Evolutionary conservation across 164 flowering plant genomes (phyloP).

Genomic region (Chloranthus sessilifolius): DNA sequence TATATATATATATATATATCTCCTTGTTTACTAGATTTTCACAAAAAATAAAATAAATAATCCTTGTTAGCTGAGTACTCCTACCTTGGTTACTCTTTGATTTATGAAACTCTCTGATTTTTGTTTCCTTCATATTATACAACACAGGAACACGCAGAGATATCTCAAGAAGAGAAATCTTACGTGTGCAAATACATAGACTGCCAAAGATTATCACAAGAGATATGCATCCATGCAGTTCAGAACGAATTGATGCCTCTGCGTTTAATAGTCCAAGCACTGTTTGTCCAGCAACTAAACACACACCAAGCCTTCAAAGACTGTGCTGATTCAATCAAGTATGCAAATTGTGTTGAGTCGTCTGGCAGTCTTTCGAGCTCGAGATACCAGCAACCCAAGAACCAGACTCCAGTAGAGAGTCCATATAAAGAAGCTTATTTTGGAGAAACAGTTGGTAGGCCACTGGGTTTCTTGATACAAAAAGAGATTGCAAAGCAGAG

Average conservation of each 20-base stretch:
- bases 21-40: too few relatives aligned
- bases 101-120: too few relatives aligned
- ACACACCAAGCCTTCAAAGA: constrained; percentile 85
- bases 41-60: too few relatives aligned
- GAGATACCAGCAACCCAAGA: constrained; percentile 39
- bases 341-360: constrained; percentile 41
- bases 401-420: constrained; percentile 41
- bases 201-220: constrained; percentile 85
- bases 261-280: constrained; percentile 83
- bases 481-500: constrained; percentile 33
- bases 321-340: constrained; percentile 79
- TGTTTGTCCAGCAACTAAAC: constrained; percentile 75
- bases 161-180: constrained; percentile 70
- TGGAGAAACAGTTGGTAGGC: constrained; percentile 26
- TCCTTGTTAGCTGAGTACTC: too few relatives aligned
- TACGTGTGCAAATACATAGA: constrained; percentile 70
- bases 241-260: constrained; percentile 92
- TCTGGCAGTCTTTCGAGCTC: constrained; percentile 65
- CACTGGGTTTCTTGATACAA: constrained; percentile 51
- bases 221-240: constrained; percentile 76
- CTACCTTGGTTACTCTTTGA: neutral
- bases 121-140: neutral
- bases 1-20: too few relatives aligned
- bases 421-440: constrained; percentile 28
- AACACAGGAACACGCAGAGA: constrained; percentile 64